Conservation (phyloP, 768 basidiomycete genomes). For the Termitomyces sp. region DNA sequence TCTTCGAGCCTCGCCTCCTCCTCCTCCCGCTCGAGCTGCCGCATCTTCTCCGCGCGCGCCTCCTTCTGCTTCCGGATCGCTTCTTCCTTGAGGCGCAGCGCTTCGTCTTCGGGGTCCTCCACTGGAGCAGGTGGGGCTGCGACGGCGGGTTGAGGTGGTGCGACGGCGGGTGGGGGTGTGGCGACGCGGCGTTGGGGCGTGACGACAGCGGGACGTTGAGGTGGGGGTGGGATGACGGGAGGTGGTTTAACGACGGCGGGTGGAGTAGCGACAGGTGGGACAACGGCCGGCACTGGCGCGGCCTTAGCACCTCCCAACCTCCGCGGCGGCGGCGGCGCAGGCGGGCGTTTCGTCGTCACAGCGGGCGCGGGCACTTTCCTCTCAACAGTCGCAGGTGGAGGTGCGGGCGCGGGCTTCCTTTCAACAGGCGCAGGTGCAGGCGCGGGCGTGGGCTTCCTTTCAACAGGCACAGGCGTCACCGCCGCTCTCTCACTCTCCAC, state of each 20-base stretch:
- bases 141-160: slow-evolving; percentile 30
- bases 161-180: not conserved
- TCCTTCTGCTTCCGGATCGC: slow-evolving; percentile 69
- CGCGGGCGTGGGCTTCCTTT: no score
- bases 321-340: slow-evolving; percentile 31
- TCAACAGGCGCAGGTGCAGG: no score
- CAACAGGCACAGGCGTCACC: slow-evolving; percentile 36
- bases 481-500: slow-evolving; percentile 69
- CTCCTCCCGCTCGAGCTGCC: slow-evolving; percentile 55
- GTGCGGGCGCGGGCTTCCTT: no score
- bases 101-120: slow-evolving; percentile 77
- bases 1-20: slow-evolving; percentile 44
- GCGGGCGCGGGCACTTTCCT: slow-evolving; percentile 22
- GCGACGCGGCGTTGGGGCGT: no score
- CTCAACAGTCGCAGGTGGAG: slow-evolving; percentile 38
- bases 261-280: no score
- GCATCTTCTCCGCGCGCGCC: slow-evolving; percentile 65
- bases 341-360: slow-evolving; percentile 28
- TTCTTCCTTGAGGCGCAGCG: slow-evolving; percentile 64
- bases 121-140: no score
- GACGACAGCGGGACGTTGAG: not conserved
- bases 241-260: no score
- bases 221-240: not conserved
- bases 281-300: slow-evolving; percentile 14
- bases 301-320: not conserved